These are phyloP conservation scores for Kluyveromyces starmeri DNA, from an alignment of 805 yeast genomes.

Conservation along the genomic window DNA sequence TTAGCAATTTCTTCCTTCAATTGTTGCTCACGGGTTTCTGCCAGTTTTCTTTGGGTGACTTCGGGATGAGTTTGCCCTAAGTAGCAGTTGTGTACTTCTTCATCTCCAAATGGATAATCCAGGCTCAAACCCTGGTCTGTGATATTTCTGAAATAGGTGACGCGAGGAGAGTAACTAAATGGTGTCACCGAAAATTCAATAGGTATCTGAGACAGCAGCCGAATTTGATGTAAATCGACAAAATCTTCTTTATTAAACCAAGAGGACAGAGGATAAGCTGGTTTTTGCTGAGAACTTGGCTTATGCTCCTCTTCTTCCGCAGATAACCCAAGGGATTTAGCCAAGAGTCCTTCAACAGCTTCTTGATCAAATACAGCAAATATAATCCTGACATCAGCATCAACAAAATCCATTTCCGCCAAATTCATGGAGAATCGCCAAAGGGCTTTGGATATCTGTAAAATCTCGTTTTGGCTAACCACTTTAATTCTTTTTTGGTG, in stretches of 20 bases:
- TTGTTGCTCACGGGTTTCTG: conserved; percentile 32
- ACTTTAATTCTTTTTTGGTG: conserved; percentile 45
- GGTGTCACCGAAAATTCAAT: conserved; percentile 36
- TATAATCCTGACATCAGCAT: conserved; percentile 60
- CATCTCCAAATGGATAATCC: conserved; percentile 51
- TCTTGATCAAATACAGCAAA: conserved; percentile 55
- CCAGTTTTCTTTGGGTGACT: conserved; percentile 40
- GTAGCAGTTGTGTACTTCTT: conserved; percentile 44
- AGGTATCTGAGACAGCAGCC: conserved; percentile 34
- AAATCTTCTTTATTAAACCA: conserved; percentile 80
- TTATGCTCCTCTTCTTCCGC: conserved; percentile 1
- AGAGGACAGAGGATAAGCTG: conserved; percentile 11
- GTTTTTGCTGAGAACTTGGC: not conserved
- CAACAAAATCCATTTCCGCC: conserved; percentile 61
- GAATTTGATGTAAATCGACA: conserved; percentile 52
- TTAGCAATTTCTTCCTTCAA: conserved; percentile 32
- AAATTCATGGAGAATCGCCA: conserved; percentile 51
- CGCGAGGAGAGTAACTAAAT: conserved; percentile 44
- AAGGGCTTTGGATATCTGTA: conserved; percentile 36
- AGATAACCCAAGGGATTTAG: conserved; percentile 8
- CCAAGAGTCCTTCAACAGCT: conserved; percentile 33
- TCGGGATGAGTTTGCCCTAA: conserved; percentile 47
- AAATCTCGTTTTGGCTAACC: conserved; percentile 35
- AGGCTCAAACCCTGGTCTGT: conserved; percentile 37
- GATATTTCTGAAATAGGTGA: conserved; percentile 50